These are phyloP conservation scores for Tetrapyrgos nigripes DNA, from an alignment of 1,284 basidiomycete species.

Conservation along the genomic window DNA sequence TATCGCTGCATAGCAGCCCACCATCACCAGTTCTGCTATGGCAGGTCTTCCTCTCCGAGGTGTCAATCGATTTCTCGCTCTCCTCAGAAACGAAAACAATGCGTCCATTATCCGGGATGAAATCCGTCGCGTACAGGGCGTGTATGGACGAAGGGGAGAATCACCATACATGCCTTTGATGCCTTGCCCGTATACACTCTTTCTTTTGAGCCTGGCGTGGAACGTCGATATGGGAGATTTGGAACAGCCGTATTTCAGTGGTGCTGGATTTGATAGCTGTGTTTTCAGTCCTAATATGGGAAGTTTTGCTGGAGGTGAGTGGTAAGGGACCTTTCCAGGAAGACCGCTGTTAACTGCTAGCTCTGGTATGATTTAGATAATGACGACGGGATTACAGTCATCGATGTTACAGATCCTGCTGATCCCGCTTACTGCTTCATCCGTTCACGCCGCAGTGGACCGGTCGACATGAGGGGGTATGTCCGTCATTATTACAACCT, in stretches of 20 bases:
- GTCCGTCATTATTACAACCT: conserved; percentile 22
- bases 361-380: conserved; percentile 35
- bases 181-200: conserved; percentile 37
- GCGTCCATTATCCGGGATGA: conserved; percentile 42
- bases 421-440: conserved; percentile 42
- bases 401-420: conserved; percentile 46
- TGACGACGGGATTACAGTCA: conserved; percentile 46
- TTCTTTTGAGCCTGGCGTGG: conserved; percentile 29
- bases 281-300: conserved; percentile 30
- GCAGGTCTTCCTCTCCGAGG: conserved; percentile 34
- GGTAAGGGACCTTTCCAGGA: not conserved
- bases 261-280: conserved; percentile 13
- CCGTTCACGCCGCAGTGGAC: not conserved
- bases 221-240: conserved; percentile 24
- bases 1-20: conserved; percentile 46
- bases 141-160: conserved; percentile 25
- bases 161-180: conserved; percentile 20
- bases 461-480: not conserved
- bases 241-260: conserved; percentile 14
- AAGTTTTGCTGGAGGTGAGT: conserved; percentile 35
- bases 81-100: conserved; percentile 42
- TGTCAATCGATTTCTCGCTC: conserved; percentile 37
- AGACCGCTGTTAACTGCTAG: not conserved
- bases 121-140: conserved; percentile 32
- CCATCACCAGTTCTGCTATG: conserved; percentile 47